Evolutionary conservation across 2,329 filamentous ascomycete species (phyloP), one percentile per base, ranked within the genome.

Genomic region (Emergomyces africanus): DNA sequence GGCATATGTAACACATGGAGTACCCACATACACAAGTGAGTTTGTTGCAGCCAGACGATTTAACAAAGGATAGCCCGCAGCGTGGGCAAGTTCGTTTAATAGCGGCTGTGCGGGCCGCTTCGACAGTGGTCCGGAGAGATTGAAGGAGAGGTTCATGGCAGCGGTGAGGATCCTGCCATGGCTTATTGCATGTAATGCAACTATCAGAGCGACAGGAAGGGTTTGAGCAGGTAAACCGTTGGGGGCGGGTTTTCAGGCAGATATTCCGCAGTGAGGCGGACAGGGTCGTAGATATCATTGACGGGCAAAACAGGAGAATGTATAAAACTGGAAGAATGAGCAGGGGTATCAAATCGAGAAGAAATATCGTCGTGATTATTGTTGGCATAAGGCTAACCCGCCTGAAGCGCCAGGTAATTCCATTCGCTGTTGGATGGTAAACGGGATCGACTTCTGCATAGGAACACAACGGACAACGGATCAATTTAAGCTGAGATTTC

Each of bases 1-100:
- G 88, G 72, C 94, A 99, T 53, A 97, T 84, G 69, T 99, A 99
- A 72, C 94, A 99, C 92, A 97, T 97, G 66, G 88, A 87, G 75
- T 97, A 97, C 9, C 94, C 94, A 73, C 94, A 99, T 18, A 90
- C 85, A 70, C 94, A 97, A 5, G 90, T 92, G 46, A 99, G 81
- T 75, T 97, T 97, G 78, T 99, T 99, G 81, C 94, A 99, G 67
- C 94, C 94, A 30, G 86, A 85, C 6, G 85, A 87, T 72, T 97
- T 97, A 74, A 99, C 89, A 71, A 97, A 97, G 18, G 86, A 89
- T 10, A 91, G 89, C 65, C 89, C 87, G 77, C 94, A 99, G 54
- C 87, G 83, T 9, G 94, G 94, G 71, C 94, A 99, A 10, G 94
- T 92, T 56, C 94, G 88, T 75, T 97, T 99, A 70, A 97, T 85